Conservation (phyloP, 306 rosid genomes). For the Malus fusca region DNA sequence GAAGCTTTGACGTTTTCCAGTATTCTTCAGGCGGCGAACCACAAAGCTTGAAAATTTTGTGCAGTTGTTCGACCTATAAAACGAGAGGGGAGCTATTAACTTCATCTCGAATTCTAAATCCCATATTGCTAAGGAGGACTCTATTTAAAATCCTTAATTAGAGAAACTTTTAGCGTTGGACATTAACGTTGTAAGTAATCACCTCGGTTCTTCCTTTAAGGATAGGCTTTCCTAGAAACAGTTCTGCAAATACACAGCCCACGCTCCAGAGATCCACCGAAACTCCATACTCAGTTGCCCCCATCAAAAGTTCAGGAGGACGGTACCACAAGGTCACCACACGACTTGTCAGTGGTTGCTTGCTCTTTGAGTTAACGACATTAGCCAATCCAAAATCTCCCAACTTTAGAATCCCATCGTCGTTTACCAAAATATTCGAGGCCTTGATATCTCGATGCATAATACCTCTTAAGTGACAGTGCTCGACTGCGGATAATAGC, state of each 20-base stretch:
- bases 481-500: slow-evolving; percentile 86
- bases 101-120: neutral
- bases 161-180: neutral
- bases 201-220: slow-evolving; percentile 99
- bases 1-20: slow-evolving; percentile 75
- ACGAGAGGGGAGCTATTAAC: neutral
- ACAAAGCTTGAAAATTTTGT: slow-evolving; percentile 86
- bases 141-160: neutral
- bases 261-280: slow-evolving; percentile 96
- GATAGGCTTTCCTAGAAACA: slow-evolving; percentile 64
- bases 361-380: slow-evolving; percentile 43
- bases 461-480: slow-evolving; percentile 85
- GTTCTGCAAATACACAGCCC: slow-evolving; percentile 94
- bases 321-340: slow-evolving; percentile 98
- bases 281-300: slow-evolving; percentile 75
- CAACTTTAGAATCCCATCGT: slow-evolving; percentile 79
- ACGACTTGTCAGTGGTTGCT: slow-evolving; percentile 71
- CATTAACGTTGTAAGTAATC: neutral
- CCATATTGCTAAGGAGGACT: neutral
- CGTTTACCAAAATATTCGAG: slow-evolving; percentile 82
- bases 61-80: slow-evolving; percentile 84
- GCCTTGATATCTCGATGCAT: slow-evolving; percentile 92
- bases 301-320: slow-evolving; percentile 97
- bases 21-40: slow-evolving; percentile 90
- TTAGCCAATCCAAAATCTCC: slow-evolving; percentile 98